Evolutionary conservation across 352 stramenopile species (phyloP), one percentile per base, ranked within the genome.

Genomic region (Pythium oligandrum): DNA sequence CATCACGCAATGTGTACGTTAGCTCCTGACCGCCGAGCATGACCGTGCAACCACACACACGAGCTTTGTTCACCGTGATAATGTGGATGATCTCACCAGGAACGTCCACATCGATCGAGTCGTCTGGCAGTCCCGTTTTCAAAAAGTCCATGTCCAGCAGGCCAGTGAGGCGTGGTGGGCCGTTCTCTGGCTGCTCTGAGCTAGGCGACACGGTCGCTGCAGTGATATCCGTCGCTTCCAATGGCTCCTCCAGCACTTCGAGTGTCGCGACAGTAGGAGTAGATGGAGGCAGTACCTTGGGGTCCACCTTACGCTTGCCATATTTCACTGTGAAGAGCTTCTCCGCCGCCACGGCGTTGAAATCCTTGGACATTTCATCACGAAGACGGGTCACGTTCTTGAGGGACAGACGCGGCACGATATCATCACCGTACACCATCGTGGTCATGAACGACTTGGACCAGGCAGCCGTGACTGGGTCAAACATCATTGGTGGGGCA

Each of bases 21-120:
- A 91, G 64, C 50, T 82, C 70, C 55, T 89, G 78, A 49, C 86
- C 74, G 48, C 81, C 81, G 11, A 84, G 44, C 31, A 88, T 61
- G 46, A 85, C 54, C 1, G 77, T 88, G 61, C 78, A 91, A 42
- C 78, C 68, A 55, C 78, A 91, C 33, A 67, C 57, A 39, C 81
- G 74, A 31, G 78, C 73, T 33, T 71, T 60, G 37, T 75, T 71
- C 4, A 71, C 71, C 0, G 81, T 86, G 50, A 78, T 53, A 35
- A 91, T 85, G 56, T 91, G 81, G 11, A 86, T 66, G 48, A 91
- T 89, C 53, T 78, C 68, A 6, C 81, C 81, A 0, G 81, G 77
- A 1, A 91, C 78, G 46, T 87, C 75, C 33, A 91, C 68, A 48
- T 87, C 76, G 46, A 86, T 68, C 3, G 57, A 68, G 4, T 66